Conservation (phyloP, 495 filamentous ascomycete species). For the Pyronema omphalodes region DNA sequence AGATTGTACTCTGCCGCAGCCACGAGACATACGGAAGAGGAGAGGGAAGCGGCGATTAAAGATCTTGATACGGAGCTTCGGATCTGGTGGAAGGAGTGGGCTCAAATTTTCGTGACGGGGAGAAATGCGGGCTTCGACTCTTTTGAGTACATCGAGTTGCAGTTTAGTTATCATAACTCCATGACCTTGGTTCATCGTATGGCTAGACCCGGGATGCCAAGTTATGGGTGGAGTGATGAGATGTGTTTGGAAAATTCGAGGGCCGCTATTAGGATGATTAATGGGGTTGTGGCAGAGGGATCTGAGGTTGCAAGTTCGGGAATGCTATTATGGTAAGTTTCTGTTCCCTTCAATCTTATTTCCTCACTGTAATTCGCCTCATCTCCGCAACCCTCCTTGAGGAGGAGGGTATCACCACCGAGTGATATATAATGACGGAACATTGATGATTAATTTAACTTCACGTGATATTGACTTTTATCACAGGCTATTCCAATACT, state of each 20-base stretch:
- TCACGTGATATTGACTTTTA: not conserved
- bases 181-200: constrained; percentile 19
- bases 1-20: constrained; percentile 19
- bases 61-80: constrained; percentile 14
- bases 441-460: not conserved
- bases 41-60: constrained; percentile 11
- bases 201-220: constrained; percentile 14
- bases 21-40: constrained; percentile 6
- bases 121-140: constrained; percentile 3
- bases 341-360: too few relatives aligned
- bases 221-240: constrained; percentile 13
- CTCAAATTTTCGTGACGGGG: not conserved
- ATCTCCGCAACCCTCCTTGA: not conserved
- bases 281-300: constrained; percentile 14
- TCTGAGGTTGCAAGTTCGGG: constrained; percentile 17
- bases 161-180: constrained; percentile 19
- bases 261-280: constrained; percentile 16
- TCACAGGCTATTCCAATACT: constrained; percentile 23
- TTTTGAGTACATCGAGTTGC: constrained; percentile 16
- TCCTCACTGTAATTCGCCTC: too few relatives aligned
- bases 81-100: constrained; percentile 17
- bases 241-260: constrained; percentile 18
- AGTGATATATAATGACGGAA: too few relatives aligned
- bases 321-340: constrained; percentile 20
- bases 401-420: not conserved